These are phyloP conservation scores for Citropsis articulata DNA, from an alignment of 345 rosid species.

Conservation along the genomic window DNA sequence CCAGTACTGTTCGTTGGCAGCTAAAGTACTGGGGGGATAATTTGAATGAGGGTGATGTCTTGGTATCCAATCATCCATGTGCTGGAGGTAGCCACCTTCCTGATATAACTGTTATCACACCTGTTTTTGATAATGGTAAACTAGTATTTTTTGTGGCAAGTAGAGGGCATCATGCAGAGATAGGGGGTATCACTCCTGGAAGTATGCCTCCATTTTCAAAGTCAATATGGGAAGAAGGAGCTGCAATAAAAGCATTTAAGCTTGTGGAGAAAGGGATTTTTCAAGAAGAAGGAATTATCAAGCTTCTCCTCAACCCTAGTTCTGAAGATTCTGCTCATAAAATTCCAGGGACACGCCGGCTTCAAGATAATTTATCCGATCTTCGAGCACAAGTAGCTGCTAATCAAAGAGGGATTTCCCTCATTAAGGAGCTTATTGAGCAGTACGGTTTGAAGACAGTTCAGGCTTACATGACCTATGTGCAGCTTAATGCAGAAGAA, in stretches of 20 bases:
- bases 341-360: constrained; percentile 82
- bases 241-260: constrained; percentile 93
- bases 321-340: constrained; percentile 43
- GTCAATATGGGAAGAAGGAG: constrained; percentile 96
- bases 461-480: constrained; percentile 92
- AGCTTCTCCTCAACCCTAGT: constrained; percentile 65
- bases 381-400: constrained; percentile 98
- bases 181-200: constrained; percentile 98
- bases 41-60: constrained; percentile 85
- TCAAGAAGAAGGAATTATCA: constrained; percentile 84
- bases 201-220: constrained; percentile 99
- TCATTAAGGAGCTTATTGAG: constrained; percentile 84
- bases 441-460: constrained; percentile 82
- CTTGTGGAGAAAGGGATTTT: constrained; percentile 79
- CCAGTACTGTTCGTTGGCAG: constrained; percentile 92
- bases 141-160: constrained; percentile 98
- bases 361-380: constrained; percentile 91
- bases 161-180: constrained; percentile 98
- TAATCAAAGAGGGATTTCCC: constrained; percentile 84
- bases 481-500: constrained; percentile 86
- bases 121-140: constrained; percentile 70
- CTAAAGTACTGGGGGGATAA: constrained; percentile 73
- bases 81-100: constrained; percentile 99
- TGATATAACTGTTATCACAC: constrained; percentile 91
- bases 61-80: constrained; percentile 91